Conservation (phyloP, 169 alveolate species). For the Plasmodium gonderi region DNA sequence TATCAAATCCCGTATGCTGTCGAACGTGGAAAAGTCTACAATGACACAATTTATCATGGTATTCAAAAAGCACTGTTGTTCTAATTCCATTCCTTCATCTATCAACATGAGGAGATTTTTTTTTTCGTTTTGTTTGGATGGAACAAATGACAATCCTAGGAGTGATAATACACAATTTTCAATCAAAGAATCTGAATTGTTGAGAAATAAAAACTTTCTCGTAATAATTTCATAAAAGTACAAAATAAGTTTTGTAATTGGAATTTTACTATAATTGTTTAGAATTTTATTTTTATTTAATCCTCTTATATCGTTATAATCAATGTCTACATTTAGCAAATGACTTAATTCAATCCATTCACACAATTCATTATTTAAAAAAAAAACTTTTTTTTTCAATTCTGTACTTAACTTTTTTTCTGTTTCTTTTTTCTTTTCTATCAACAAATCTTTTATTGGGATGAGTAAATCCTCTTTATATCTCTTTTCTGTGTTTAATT, state of each 20-base stretch:
- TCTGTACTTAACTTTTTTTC: slow-evolving; percentile 24
- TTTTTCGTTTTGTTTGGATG: slow-evolving; percentile 42
- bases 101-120: slow-evolving; percentile 1
- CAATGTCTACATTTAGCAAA: slow-evolving; percentile 48
- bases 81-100: slow-evolving; percentile 59
- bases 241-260: slow-evolving; percentile 64
- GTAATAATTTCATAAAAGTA: slow-evolving; percentile 67
- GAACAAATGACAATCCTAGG: slow-evolving; percentile 51
- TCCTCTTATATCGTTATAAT: slow-evolving; percentile 41
- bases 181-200: slow-evolving; percentile 43
- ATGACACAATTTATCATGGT: slow-evolving; percentile 22
- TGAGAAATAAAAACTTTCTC: slow-evolving; percentile 42
- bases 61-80: slow-evolving; percentile 27
- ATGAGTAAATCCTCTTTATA: neutral
- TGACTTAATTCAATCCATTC: slow-evolving; percentile 72
- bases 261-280: slow-evolving; percentile 61
- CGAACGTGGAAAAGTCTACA: slow-evolving; percentile 24
- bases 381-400: slow-evolving; percentile 31
- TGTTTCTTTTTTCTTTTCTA: slow-evolving; percentile 27
- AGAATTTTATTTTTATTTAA: slow-evolving; percentile 2
- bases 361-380: slow-evolving; percentile 68
- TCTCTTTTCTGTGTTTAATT: neutral
- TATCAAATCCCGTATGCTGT: slow-evolving; percentile 15
- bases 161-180: slow-evolving; percentile 48
- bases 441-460: slow-evolving; percentile 24